Conservation (phyloP, 352 stramenopile genomes). For the Phytophthora vignae region DNA sequence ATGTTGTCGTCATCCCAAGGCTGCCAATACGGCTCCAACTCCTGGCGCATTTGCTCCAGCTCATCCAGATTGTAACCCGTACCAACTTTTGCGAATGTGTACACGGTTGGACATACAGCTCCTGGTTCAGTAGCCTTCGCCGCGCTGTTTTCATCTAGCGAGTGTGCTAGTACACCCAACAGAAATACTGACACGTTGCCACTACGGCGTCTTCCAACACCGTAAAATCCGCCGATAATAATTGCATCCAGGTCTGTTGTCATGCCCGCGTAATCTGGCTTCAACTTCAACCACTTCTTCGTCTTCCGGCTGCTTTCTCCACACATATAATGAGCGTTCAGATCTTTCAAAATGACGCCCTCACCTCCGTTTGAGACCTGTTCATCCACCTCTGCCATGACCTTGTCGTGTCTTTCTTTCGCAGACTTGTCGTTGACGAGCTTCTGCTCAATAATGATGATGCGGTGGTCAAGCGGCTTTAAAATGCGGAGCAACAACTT, state of each 20-base stretch:
- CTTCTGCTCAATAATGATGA: constrained; percentile 85
- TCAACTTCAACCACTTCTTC: constrained; percentile 90
- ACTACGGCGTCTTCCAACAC: constrained; percentile 74
- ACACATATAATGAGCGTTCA: constrained; percentile 91
- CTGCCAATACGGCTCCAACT: constrained; percentile 84
- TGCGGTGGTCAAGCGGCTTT: constrained; percentile 74
- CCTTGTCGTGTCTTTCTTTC: constrained; percentile 78
- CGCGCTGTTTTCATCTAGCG: constrained; percentile 61
- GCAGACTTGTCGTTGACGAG: constrained; percentile 76
- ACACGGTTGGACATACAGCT: constrained; percentile 63
- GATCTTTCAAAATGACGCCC: constrained; percentile 86
- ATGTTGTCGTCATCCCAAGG: constrained; percentile 77
- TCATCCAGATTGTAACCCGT: constrained; percentile 89
- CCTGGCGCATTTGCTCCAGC: constrained; percentile 70
- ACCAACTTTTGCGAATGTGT: constrained; percentile 84
- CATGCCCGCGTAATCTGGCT: constrained; percentile 89
- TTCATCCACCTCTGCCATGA: constrained; percentile 84
- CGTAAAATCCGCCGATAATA: constrained; percentile 87
- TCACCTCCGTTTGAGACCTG: constrained; percentile 81
- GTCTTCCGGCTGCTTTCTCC: constrained; percentile 79
- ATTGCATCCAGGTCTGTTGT: constrained; percentile 82
- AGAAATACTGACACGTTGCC: constrained; percentile 88
- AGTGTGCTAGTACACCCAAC: constrained; percentile 67
- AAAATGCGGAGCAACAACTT: constrained; percentile 72
- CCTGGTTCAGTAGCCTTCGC: constrained; percentile 58